phyloP scores from a whole-genome alignment of 2,329 filamentous ascomycete genomes.

The Talaromyces piceae region DNA sequence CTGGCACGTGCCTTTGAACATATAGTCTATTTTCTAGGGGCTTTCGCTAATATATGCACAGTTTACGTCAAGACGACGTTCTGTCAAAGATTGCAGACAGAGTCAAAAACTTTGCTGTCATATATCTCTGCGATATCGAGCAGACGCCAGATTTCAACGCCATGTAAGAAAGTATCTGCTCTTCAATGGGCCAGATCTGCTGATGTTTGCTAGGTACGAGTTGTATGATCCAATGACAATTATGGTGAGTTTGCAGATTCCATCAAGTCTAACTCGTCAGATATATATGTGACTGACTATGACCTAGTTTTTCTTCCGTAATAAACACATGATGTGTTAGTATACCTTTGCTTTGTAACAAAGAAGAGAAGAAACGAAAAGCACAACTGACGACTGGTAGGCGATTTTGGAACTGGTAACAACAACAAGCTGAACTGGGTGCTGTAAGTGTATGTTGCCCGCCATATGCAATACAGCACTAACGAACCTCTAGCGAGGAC shows the following conservation, averaged over 20 bases:
- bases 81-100: constrained; percentile 89
- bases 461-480: not conserved
- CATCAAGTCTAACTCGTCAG: no score
- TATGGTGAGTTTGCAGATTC: constrained; percentile 42
- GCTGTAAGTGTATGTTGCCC: constrained; percentile 32
- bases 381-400: constrained; percentile 3
- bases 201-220: constrained; percentile 9
- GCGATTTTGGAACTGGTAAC: constrained; percentile 91
- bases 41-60: constrained; percentile 22
- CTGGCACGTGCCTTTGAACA: constrained; percentile 53
- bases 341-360: not conserved
- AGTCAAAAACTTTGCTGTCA: constrained; percentile 64
- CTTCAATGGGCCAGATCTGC: not conserved
- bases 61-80: constrained; percentile 79
- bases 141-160: constrained; percentile 87
- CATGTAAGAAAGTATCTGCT: constrained; percentile 59
- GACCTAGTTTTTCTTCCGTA: constrained; percentile 77
- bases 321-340: constrained; percentile 79
- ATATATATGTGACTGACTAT: constrained; percentile 8
- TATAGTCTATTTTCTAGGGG: constrained; percentile 66
- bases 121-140: constrained; percentile 92
- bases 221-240: constrained; percentile 71
- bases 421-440: constrained; percentile 99
- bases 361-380: no score
- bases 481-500: constrained; percentile 52